Base-by-base conservation (phyloP, 2,329 filamentous ascomycete species). In the Colletotrichum plurivorum region DNA sequence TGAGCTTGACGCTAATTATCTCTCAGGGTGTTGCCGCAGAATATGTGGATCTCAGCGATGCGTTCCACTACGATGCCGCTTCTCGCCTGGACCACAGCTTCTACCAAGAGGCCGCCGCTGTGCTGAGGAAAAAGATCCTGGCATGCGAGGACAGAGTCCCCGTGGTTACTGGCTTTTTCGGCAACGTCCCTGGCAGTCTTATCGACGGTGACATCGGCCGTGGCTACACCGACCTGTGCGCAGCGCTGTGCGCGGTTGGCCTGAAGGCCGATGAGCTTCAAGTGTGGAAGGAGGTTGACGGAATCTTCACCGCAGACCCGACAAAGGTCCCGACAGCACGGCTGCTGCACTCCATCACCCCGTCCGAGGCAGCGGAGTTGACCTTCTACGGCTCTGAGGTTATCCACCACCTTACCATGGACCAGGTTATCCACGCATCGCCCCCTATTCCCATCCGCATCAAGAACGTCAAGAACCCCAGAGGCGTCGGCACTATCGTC, bases 221-320 rank as follows among this genome's bases (percentile, higher is more conserved):
- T 74, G 96, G 96, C 36, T 99, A 99, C 81, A 98, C 96, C 10
- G 96, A 99, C 81, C 88, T 99, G 54, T 98, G 96, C 79, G 95
- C 96, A 13, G 95, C 96, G 6, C 85, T 99, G 16, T 92, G 95
- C 59, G 94, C 96, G 1, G 95, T 99, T 10, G 95, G 94, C 4
- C 84, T 97, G n/a, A 86, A 89, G 74, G 96, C 96, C 1, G 85
- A 92, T 62, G 96, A 99, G 80, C 87, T 99, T 60, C 96, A 99
- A 80, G 93, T 99, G 72, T 98, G 96, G 96, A 99, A 99, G 84
- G 96, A 99, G 79, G 96, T 99, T 7, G 96, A 99, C 79, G 95
- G 94, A 68, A 97, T 98, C 77, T 96, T 97, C 81, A 91, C 88
- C 2, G 87, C 87, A 6, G 95, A 98, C 77, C 94, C 94, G 3